A percentile compares a stretch with the other conserved stretches of the same genome.
Evolutionary conservation across 306 rosid species (phyloP).

Genomic region (Quercus berberidifolia): DNA sequence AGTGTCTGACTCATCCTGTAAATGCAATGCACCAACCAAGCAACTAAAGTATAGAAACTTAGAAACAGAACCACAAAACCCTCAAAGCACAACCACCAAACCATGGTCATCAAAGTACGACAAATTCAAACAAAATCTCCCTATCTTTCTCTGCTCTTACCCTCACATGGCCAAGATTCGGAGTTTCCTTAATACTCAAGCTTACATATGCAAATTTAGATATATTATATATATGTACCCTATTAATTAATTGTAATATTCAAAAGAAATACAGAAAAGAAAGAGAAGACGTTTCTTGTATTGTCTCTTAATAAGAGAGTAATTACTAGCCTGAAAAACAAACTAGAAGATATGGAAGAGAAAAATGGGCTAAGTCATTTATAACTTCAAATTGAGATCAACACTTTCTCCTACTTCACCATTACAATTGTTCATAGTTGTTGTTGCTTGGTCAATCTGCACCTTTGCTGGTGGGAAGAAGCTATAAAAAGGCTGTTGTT

Average conservation of each 20-base stretch:
- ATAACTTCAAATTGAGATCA: constrained; percentile 77
- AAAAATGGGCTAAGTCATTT: constrained; percentile 6
- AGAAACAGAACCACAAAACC: constrained; percentile 5
- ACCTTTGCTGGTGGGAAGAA: constrained; percentile 49
- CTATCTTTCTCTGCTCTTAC: constrained; percentile 9
- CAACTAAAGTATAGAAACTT: not conserved
- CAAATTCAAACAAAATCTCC: constrained; percentile 20
- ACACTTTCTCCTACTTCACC: constrained; percentile 42
- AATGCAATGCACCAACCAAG: constrained; percentile 7
- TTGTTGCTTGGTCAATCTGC: constrained; percentile 31
- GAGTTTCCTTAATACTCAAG: constrained; percentile 32
- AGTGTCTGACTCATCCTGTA: constrained; percentile 25
- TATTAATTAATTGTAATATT: not conserved
- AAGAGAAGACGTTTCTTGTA: not conserved
- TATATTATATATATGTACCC: constrained; percentile 21
- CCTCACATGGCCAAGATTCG: constrained; percentile 42
- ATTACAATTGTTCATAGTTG: constrained; percentile 29
- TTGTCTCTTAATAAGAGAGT: constrained; percentile 23
- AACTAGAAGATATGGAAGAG: not conserved
- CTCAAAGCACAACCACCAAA: constrained; percentile 6
- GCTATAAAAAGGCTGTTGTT: constrained; percentile 40
- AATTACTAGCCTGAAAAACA: constrained; percentile 22
- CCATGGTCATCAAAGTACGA: constrained; percentile 13
- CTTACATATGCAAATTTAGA: constrained; percentile 39
- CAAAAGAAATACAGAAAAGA: not conserved